Base-by-base conservation (phyloP, 345 rosid genomes). In the Eucalyptus fibrosa region DNA sequence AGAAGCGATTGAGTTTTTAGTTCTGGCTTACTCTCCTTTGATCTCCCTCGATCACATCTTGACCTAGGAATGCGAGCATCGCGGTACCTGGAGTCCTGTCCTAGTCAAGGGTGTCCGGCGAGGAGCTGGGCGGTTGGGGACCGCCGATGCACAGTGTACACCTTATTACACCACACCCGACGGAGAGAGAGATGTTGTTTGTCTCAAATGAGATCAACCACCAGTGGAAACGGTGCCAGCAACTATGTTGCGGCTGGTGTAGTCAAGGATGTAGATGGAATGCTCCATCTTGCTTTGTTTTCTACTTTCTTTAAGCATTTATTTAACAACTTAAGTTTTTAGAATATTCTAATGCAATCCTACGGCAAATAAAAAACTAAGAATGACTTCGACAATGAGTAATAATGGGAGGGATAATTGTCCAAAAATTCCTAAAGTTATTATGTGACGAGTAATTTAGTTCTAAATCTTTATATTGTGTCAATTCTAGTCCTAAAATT, bases 341-440 rank as follows among this genome's bases (percentile, higher is more conserved):
- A 37, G 28, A 19, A 4, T 5, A 32, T 34, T 69, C 4, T 9
- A 69, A 17, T 9, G 7, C 44, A 32, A 9, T 32, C 24, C 42
- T 32, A 34, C 14, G 0, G 3, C 0, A 7, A n/a, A n/a, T 65
- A 8, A 11, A 65, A 65, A 15, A 14, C 34, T 65, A n/a, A 65
- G 21, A 65, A 65, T 65, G 40, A n/a, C 77, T 65, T n/a, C 11
- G 11, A 8, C 40, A n/a, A 4, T 65, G 21, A 65, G 77, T 65
- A 65, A n/a, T 65, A 34, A 14, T 15, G 11, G 10, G 21, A 65
- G 77, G 32, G 9, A 62, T 30, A 62, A 28, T 62, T 62, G 8
- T 60, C 32, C 16, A 28, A 60, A 12, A 60, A 28, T 4, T 60
- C 17, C 2, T 28, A 62, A 12, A 62, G 8, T 28, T 62, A 62